A percentile compares a stretch with the other conserved stretches of the same genome.
These are phyloP conservation scores for Aspergillus niger DNA, from an alignment of 2,329 filamentous ascomycete genomes.

Conservation along the genomic window DNA sequence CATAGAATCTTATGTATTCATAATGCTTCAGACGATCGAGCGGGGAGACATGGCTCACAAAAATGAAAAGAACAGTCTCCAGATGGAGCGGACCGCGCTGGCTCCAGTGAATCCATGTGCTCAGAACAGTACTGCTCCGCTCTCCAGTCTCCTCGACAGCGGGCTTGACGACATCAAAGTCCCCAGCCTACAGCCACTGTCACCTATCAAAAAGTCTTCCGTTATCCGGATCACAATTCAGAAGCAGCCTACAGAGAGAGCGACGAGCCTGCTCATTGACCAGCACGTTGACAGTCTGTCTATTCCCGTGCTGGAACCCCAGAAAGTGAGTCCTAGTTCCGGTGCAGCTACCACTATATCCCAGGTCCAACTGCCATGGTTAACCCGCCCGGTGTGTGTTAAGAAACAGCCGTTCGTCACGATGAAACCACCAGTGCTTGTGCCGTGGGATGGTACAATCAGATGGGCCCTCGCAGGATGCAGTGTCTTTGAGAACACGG, in stretches of 20 bases:
- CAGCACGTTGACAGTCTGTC: conserved; percentile 14
- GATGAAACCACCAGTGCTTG: background rate
- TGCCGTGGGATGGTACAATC: conserved; percentile 27
- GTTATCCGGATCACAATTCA: background rate
- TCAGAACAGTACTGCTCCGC: background rate
- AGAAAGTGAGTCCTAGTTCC: conserved; percentile 12
- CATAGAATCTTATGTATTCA: background rate
- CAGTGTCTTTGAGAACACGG: conserved; percentile 25
- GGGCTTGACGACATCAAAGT: conserved; percentile 23
- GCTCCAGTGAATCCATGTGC: background rate
- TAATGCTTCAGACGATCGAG: background rate
- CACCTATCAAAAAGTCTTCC: background rate
- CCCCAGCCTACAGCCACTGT: conserved; percentile 16
- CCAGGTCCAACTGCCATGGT: background rate
- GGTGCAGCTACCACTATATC: background rate
- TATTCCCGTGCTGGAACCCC: conserved; percentile 18
- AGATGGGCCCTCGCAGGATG: conserved; percentile 23
- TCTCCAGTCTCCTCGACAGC: conserved; percentile 18
- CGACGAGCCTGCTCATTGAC: conserved; percentile 10
- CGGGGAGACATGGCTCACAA: background rate
- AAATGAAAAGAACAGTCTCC: background rate
- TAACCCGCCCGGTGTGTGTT: background rate
- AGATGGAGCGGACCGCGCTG: background rate
- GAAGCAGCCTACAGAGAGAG: background rate
- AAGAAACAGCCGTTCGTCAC: background rate